Evolutionary conservation across 2,329 filamentous ascomycete species (phyloP), one percentile per base, ranked within the genome.

Genomic region (Sporothrix mexicana): DNA sequence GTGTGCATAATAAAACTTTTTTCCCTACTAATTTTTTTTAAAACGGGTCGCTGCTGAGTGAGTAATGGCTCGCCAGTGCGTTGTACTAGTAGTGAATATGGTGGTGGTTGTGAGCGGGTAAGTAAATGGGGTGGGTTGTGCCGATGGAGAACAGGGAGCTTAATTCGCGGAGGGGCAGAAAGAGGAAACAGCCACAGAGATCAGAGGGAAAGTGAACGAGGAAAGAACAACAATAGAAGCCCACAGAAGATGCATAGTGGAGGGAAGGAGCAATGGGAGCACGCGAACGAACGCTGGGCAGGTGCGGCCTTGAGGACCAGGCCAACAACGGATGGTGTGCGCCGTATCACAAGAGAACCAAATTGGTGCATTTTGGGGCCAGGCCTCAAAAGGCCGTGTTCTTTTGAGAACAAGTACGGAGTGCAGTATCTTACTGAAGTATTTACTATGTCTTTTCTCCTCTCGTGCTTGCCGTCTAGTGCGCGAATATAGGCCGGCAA

Each of bases 1-100:
- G 76, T 78, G 77, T 77, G 76, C 74, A 68, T 74, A 70, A 75
- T 73, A 77, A 77, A 76, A 75, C 74, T 76, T 78, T 78, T 78
- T 78, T 74, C 72, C 74, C 71, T 71, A 66, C 61, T 67, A 41
- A 51, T 77, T 78, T 78, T 75, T 74, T 76, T 75, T 71, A 51
- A 47, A 68, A 51, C 61, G 74, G 75, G 74, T 72, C 75, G 67
- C 68, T 71, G 71, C 61, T 76, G 61, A 75, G 62, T 68, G 71
- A 66, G 68, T 67, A 71, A 68, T 30, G 45, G 53, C 64, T n/a
- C 64, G 12, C 15, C 66, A 53, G 66, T 53, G 47, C 8, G 47
- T 68, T 3, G 70, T 36, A 7, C 30, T 36, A 36, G 30, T 47
- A 51, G 71, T 69, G 66, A 69, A 45, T 55, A 41, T 49, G 30